Percentiles rank a stretch among this genome's conserved stretches.
Conservation (phyloP, 2,329 filamentous ascomycete species). For the Laburnicola sp. region DNA sequence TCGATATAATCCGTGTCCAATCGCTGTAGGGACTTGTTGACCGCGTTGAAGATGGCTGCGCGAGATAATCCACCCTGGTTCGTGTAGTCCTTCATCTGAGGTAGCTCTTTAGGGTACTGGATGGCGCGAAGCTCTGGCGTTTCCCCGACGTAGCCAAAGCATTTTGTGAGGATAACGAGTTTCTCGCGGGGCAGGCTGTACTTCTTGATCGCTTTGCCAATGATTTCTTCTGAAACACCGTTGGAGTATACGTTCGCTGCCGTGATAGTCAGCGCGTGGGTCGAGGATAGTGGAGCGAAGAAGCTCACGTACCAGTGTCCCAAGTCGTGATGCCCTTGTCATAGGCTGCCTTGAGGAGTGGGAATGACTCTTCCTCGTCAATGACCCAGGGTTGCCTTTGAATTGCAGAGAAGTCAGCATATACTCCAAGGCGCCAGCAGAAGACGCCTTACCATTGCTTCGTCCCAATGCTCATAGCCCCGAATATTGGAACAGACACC, state of each 20-base stretch:
- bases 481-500: conserved; percentile 61
- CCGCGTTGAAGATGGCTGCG: conserved; percentile 52
- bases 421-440: background rate
- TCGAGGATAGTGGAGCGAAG: background rate
- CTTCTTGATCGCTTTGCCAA: conserved; percentile 63
- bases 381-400: conserved; percentile 44
- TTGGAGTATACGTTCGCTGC: conserved; percentile 58
- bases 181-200: conserved; percentile 61
- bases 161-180: conserved; percentile 62
- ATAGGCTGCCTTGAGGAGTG: conserved; percentile 47
- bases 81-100: conserved; percentile 52
- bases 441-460: conserved; percentile 39
- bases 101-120: conserved; percentile 47
- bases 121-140: conserved; percentile 43
- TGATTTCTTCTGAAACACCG: conserved; percentile 57
- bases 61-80: conserved; percentile 50
- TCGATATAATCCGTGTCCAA: conserved; percentile 54
- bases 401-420: background rate
- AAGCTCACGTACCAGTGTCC: conserved; percentile 32
- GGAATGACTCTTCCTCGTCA: conserved; percentile 47
- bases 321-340: conserved; percentile 47
- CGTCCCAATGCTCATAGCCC: conserved; percentile 56
- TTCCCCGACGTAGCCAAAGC: conserved; percentile 53
- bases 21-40: conserved; percentile 50
- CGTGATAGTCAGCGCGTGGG: background rate